A percentile compares a stretch with the other conserved stretches of the same genome.
Evolutionary conservation across 2,329 filamentous ascomycete species (phyloP).

Genomic region (Sporothrix dimorphospora): DNA sequence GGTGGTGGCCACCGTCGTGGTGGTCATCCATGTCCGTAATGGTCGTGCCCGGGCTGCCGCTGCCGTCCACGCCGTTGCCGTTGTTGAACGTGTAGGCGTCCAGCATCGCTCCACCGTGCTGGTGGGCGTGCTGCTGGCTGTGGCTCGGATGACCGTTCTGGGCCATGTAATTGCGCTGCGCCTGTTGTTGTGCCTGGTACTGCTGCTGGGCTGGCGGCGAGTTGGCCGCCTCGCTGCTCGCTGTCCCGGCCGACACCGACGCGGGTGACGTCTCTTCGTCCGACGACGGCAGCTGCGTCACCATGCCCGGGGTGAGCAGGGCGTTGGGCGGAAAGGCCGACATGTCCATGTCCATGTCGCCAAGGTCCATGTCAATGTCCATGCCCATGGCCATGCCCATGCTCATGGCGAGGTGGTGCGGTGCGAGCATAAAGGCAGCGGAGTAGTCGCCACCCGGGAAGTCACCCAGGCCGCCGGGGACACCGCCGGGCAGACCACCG

Average conservation of each 20-base stretch:
- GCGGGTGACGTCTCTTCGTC: conserved; percentile 34
- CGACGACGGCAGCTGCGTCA: conserved; percentile 32
- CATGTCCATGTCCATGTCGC: conserved; percentile 30
- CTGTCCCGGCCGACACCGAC: conserved; percentile 8
- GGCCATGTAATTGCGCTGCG: background rate
- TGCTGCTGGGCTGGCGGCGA: conserved; percentile 19
- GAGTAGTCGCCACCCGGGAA: background rate
- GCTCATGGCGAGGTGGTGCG: conserved; percentile 45
- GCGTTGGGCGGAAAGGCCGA: background rate
- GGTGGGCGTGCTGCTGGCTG: conserved; percentile 21
- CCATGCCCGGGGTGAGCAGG: conserved; percentile 8
- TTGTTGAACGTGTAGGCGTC: conserved; percentile 42
- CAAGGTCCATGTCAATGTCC: conserved; percentile 29
- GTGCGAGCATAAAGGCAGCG: conserved; percentile 20
- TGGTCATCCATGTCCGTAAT: background rate
- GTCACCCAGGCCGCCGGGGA: background rate
- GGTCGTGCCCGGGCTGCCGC: conserved; percentile 3
- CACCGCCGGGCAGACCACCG: background rate
- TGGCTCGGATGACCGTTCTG: background rate
- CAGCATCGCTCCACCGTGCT: conserved; percentile 32
- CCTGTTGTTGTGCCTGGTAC: background rate
- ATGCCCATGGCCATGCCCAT: conserved; percentile 48
- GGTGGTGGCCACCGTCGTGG: background rate
- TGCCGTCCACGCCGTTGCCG: conserved; percentile 26
- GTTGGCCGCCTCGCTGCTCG: conserved; percentile 22